Percentiles rank a stretch among this genome's conserved stretches.
phyloP scores from a whole-genome alignment of 2,329 filamentous ascomycete genomes.

The Grosmannia penicillata region DNA sequence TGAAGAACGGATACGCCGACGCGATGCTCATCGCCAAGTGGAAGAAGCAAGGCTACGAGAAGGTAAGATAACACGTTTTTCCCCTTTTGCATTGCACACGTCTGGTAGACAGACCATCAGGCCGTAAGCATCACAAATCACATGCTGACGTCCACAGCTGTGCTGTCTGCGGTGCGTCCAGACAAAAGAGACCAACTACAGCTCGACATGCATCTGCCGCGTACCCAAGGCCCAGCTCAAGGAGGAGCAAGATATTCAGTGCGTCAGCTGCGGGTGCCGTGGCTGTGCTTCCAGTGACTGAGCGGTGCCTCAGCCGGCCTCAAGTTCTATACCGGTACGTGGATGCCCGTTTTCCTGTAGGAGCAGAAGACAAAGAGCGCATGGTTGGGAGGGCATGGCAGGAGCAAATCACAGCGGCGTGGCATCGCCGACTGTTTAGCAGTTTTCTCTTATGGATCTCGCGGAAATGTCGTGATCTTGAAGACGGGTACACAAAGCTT shows the following conservation, averaged over 20 bases:
- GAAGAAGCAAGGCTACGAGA: slow-evolving; percentile 99
- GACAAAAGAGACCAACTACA: slow-evolving; percentile 99
- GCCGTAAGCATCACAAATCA: too few species aligned
- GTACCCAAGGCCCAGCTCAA: slow-evolving; percentile 83
- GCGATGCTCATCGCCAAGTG: slow-evolving; percentile 94
- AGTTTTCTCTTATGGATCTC: too few species aligned
- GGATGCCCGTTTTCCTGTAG: too few species aligned
- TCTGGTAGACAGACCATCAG: background rate
- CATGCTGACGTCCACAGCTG: slow-evolving; percentile 41
- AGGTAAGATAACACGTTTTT: slow-evolving; percentile 51
- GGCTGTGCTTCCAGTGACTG: slow-evolving; percentile 55
- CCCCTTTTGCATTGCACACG: background rate
- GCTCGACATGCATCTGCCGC: slow-evolving; percentile 90
- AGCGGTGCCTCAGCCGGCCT: too few species aligned
- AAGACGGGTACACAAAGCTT: too few species aligned
- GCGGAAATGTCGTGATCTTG: too few species aligned
- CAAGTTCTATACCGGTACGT: too few species aligned
- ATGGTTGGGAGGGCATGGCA: too few species aligned
- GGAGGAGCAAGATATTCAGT: slow-evolving; percentile 80
- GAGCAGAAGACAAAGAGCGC: too few species aligned
- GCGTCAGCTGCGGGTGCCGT: slow-evolving; percentile 86
- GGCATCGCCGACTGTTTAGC: too few species aligned
- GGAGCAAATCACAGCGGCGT: too few species aligned
- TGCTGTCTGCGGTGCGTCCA: slow-evolving; percentile 95
- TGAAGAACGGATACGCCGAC: slow-evolving; percentile 95